A percentile compares a stretch with the other conserved stretches of the same genome.
These are phyloP conservation scores for Dryas integrifolia DNA, from an alignment of 331 rosid genomes.

Conservation along the genomic window DNA sequence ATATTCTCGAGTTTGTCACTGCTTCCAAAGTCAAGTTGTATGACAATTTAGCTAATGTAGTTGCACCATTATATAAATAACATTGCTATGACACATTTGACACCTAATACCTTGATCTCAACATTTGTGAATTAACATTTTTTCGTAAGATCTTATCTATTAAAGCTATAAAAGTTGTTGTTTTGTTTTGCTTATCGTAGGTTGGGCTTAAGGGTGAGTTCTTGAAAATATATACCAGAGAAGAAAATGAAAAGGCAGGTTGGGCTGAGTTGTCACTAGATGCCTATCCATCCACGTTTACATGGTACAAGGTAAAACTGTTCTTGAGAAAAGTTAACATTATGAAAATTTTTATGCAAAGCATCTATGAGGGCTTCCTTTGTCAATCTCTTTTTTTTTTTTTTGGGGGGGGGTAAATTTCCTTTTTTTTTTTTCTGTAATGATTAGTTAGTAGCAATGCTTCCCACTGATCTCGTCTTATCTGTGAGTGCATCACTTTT, in stretches of 20 bases:
- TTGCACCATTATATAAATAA: neutral
- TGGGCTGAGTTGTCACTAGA: slow-evolving; percentile 66
- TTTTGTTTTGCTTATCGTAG: slow-evolving; percentile 40
- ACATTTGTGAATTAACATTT: neutral
- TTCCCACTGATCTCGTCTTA: neutral
- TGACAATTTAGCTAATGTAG: neutral
- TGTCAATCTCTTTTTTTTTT: neutral
- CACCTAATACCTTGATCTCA: neutral
- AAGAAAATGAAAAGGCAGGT: slow-evolving; percentile 54
- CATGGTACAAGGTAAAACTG: slow-evolving; percentile 89
- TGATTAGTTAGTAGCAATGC: neutral
- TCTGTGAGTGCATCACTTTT: neutral
- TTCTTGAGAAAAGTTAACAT: slow-evolving; percentile 16
- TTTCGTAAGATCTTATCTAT: neutral
- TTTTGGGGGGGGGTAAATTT: too few relatives aligned
- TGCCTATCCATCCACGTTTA: slow-evolving; percentile 56
- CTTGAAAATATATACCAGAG: slow-evolving; percentile 45
- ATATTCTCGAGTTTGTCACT: neutral
- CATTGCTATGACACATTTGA: neutral
- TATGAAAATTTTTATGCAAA: neutral
- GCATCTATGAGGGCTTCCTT: neutral
- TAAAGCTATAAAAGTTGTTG: neutral
- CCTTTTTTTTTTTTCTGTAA: neutral
- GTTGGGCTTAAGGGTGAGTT: slow-evolving; percentile 89
- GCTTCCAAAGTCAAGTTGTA: neutral